Conservation (phyloP, 2,329 filamentous ascomycete species). For the Fusarium piperis region DNA sequence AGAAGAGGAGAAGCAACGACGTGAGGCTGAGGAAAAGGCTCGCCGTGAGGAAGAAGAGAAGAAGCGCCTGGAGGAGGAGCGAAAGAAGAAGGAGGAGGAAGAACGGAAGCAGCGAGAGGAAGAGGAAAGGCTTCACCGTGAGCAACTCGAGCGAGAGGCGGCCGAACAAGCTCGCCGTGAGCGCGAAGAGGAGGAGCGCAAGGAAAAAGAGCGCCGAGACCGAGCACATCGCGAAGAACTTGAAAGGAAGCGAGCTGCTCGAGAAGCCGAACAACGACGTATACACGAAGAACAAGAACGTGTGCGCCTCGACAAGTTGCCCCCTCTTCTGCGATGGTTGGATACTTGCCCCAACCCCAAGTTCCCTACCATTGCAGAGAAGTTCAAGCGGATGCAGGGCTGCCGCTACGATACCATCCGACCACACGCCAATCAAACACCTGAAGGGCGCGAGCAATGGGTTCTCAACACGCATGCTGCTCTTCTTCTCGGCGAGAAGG, state of each 20-base stretch:
- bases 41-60: slow-evolving; percentile 52
- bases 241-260: slow-evolving; percentile 60
- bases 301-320: slow-evolving; percentile 64
- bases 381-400: slow-evolving; percentile 67
- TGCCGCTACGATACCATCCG: slow-evolving; percentile 72
- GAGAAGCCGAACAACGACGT: slow-evolving; percentile 62
- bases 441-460: slow-evolving; percentile 72
- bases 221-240: slow-evolving; percentile 55
- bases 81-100: slow-evolving; percentile 51
- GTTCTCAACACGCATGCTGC: slow-evolving; percentile 72
- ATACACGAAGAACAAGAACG: slow-evolving; percentile 65
- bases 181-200: slow-evolving; percentile 63
- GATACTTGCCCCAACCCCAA: slow-evolving; percentile 63
- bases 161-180: slow-evolving; percentile 60
- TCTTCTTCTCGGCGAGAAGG: slow-evolving; percentile 71
- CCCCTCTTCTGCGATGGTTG: slow-evolving; percentile 70
- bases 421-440: slow-evolving; percentile 60
- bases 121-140: slow-evolving; percentile 56
- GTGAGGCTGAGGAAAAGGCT: slow-evolving; percentile 49
- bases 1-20: slow-evolving; percentile 49
- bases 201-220: slow-evolving; percentile 59
- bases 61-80: slow-evolving; percentile 51
- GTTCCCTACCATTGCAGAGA: slow-evolving; percentile 58
- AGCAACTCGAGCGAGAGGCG: slow-evolving; percentile 59
- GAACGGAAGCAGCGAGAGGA: slow-evolving; percentile 54